Base-by-base conservation (phyloP, 202 grass and related monocot species). In the Panicum hallii region DNA sequence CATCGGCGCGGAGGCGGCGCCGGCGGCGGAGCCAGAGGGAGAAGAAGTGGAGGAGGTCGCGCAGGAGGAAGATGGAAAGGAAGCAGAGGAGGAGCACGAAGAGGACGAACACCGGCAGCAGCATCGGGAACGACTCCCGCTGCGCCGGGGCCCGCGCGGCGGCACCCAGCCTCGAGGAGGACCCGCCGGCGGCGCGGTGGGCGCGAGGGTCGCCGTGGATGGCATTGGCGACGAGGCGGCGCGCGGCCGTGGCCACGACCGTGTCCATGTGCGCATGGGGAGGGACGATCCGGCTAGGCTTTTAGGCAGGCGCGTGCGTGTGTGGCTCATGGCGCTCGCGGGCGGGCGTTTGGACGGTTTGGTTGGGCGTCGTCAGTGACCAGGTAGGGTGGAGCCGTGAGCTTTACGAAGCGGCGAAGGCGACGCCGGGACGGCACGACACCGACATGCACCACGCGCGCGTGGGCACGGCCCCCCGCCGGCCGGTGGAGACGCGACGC, bases 41-140 rank as follows among this genome's bases (percentile, higher is more conserved):
- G 74, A 81, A 48, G 74, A 86, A 80, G 81, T 83, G 90, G 74
- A 94, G 83, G 79, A 90, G 86, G 81, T 97, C 89, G 71, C 83
- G 82, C 30, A 97, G 52, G 83, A 86, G 70, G 71, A 88, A 89
- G 85, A 91, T 19, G 63, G 85, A 90, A 45, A 93, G 88, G 91
- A 94, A 88, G 72, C 87, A 94, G 77, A 94, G 85, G 64, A 94
- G 86, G 53, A 94, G 75, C 72, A 89, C 10, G 88, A 97, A 80
- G 52, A 97, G 88, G 65, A 94, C 74, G 88, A 97, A 85, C 15
- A 97, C 75, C 2, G 87, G 89, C 36, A 94, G 69, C 72, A 94
- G 80, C 79, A 92, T 64, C 12, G 90, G 88, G 84, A 97, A 71
- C 55, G 88, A 22, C 70, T 79, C 16, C 17, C 63, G 74, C 72